Evolutionary conservation across 169 alveolate species (phyloP), one percentile per base, ranked within the genome.

Genomic region (Eimeria brunetti): DNA sequence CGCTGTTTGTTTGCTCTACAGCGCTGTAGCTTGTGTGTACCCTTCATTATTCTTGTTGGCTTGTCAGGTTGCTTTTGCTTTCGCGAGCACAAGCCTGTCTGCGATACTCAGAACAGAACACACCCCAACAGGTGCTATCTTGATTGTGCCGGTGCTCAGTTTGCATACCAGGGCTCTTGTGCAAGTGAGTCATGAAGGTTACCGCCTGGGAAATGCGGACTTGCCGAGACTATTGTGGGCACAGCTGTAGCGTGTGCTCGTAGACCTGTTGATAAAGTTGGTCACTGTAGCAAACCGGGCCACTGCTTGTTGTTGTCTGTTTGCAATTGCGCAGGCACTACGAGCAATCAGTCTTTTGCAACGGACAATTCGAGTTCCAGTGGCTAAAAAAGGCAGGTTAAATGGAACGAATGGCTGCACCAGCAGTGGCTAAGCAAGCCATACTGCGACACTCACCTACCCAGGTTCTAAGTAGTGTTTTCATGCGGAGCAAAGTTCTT

Each of bases 121-220:
- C 78, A 58, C 80, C 80, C 75, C 41, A 85, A 49, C 46, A 53
- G 49, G 38, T 85, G 91, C 67, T 14, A 24, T 36, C 60, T 85
- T 46, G 33, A 85, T 24, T 85, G 91, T 56, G 75, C 60, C 75
- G 62, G 91, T 46, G 67, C 58, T 14, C 60, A 27, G 78, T 53
- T 85, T 38, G 91, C 91, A 18, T 38, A 85, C 46, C 62, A 20
- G 33, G 91, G 91, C 46, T 12, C 64, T 30, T 85, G 91, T 58
- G 20, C 22, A 60, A 4, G 86, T 76, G 86, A 46, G 86, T 8
- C 6, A 9, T 6, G 62, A 27, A 20, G 16, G 1, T 1, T 44
- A 76, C 88, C 60, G 16, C 12, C n/a, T 33, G 16, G 80, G 27
- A 33, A n/a, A 20, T 64, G 9, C 51, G 14, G 24, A 14, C 80